A percentile compares a stretch with the other conserved stretches of the same genome.
Evolutionary conservation across 768 basidiomycete genomes (phyloP).

Genomic region (Tricholoma furcatifolium): DNA sequence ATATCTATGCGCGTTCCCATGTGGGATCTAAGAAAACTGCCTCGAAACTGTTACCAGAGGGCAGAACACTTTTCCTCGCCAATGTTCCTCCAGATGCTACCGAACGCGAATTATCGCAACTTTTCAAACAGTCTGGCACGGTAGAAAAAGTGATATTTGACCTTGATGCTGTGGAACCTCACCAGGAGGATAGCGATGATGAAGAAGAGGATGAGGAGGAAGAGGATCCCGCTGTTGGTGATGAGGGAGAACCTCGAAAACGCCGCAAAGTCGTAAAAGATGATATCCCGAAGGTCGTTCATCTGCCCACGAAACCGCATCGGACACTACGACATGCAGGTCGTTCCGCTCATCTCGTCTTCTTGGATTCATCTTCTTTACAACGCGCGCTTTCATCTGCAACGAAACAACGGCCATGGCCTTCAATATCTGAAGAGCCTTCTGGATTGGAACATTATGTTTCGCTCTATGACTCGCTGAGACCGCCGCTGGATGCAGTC

Average conservation of each 20-base stretch:
- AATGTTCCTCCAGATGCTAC: slow-evolving; percentile 90
- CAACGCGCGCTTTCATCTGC: slow-evolving; percentile 58
- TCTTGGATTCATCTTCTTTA: slow-evolving; percentile 71
- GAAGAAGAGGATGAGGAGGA: slow-evolving; percentile 41
- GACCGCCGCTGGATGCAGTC: slow-evolving; percentile 74
- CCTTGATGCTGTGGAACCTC: slow-evolving; percentile 39
- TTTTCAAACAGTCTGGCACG: slow-evolving; percentile 79
- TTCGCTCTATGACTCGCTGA: slow-evolving; percentile 58
- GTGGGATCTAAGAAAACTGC: slow-evolving; percentile 42
- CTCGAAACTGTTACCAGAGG: slow-evolving; percentile 36
- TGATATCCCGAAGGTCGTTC: slow-evolving; percentile 50
- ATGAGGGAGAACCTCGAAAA: slow-evolving; percentile 35
- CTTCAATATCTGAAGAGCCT: slow-evolving; percentile 51
- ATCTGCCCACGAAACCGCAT: slow-evolving; percentile 53
- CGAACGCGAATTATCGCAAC: slow-evolving; percentile 68
- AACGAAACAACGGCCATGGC: slow-evolving; percentile 63
- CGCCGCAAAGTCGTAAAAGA: slow-evolving; percentile 39
- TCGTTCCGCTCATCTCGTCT: slow-evolving; percentile 66
- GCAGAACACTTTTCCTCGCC: slow-evolving; percentile 82
- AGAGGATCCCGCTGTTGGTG: slow-evolving; percentile 27
- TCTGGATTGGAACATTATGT: slow-evolving; percentile 74
- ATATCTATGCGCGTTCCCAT: slow-evolving; percentile 78
- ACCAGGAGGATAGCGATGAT: slow-evolving; percentile 40
- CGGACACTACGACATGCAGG: slow-evolving; percentile 65
- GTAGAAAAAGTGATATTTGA: slow-evolving; percentile 76